Evolutionary conservation across 2,329 filamentous ascomycete genomes (phyloP), one percentile per base, ranked within the genome.

Genomic region (Ceratocystis eucalypticola): DNA sequence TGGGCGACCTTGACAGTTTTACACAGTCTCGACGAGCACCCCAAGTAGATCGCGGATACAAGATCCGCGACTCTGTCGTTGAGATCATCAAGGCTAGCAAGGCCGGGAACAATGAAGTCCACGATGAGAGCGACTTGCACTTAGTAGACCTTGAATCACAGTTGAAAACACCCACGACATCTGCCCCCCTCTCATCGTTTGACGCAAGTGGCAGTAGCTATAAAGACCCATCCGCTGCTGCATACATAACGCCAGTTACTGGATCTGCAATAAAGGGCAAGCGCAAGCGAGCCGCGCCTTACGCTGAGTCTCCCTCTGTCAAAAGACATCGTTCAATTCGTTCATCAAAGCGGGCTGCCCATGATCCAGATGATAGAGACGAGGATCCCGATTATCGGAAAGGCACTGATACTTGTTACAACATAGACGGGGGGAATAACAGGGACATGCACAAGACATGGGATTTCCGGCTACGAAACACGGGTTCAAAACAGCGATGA

Each of bases 1-100:
- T 50, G 17, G 67, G 67, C 10, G 67, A 68, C 37, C 50, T 68
- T 3, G 67, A 68, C 17, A 10, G 10, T 12, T 50, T 66, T 22
- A 25, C n/a, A 17, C 17, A 65, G 7, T 50, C 46, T 30, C 61
- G 50, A 10, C 22, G 25, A 7, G 37, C 65, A 33, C 57, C 59
- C 17, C 8, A 48, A 10, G 20, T n/a, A 48, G 28, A 65, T 5
- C 44, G 46, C 28, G 44, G 59, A 15, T 66, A 66, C 33, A 66
- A 17, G 33, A 62, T 66, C 20, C 65, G 65, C 4, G 28, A 48
- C 30, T 66, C 65, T 5, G 30, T 66, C 37, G 44, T 30, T 20
- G 65, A 59, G 28, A 50, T 55, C 10, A 5, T 66, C 37, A 45
- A 65, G 20, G 28, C 2, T 41, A 20, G 4, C 15, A 59, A 37